Percentiles rank a stretch among this genome's conserved stretches.
Evolutionary conservation across 78 protist species (phyloP).

Genomic region (Speleostelium caveatum): DNA sequence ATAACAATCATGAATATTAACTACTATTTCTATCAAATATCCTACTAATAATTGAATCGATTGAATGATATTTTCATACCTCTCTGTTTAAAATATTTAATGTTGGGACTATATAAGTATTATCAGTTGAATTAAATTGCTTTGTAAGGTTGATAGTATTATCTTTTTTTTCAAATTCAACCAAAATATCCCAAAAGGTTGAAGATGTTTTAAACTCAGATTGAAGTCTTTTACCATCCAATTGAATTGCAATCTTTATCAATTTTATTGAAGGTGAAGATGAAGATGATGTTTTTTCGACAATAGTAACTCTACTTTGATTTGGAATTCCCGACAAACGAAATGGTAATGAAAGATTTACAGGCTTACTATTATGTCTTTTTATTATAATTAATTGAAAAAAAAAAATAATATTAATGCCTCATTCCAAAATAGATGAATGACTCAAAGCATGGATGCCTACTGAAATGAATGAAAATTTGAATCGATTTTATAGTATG

Average conservation of each 20-base stretch:
- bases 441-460: background rate
- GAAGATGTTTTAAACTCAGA: conserved; percentile 15
- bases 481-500: conserved; percentile 8
- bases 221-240: conserved; percentile 41
- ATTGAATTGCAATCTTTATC: conserved; percentile 49
- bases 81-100: conserved; percentile 51
- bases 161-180: conserved; percentile 20
- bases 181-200: conserved; percentile 62
- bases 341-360: conserved; percentile 52
- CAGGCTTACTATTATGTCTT: conserved; percentile 14
- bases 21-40: background rate
- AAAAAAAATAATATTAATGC: background rate
- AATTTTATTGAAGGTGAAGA: background rate
- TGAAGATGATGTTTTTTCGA: conserved; percentile 4
- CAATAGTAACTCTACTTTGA: conserved; percentile 30
- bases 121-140: background rate
- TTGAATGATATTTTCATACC: background rate
- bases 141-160: background rate
- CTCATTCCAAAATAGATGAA: background rate
- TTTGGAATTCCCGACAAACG: conserved; percentile 70
- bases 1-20: background rate
- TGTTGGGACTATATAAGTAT: conserved; percentile 5
- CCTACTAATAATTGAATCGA: too few species aligned
- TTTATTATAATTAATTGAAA: background rate
- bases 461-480: background rate